A percentile compares a stretch with the other conserved stretches of the same genome.
These are phyloP conservation scores for Cystobasidium slooffiae DNA, from an alignment of 1,284 basidiomycete species.

Conservation along the genomic window DNA sequence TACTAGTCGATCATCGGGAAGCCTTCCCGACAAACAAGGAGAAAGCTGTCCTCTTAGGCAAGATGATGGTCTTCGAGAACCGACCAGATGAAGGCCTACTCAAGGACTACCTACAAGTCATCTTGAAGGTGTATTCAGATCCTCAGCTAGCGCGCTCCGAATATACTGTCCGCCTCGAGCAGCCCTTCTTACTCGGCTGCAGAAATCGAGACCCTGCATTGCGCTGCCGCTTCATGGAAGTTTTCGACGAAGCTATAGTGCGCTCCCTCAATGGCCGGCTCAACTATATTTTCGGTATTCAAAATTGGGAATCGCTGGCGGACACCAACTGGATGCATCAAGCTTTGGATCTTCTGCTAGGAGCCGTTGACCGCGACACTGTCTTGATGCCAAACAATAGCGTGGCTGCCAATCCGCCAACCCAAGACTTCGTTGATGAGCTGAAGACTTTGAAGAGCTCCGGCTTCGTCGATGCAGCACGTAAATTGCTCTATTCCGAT, in stretches of 20 bases:
- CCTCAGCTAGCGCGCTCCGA: conserved; percentile 85
- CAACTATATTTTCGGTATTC: conserved; percentile 88
- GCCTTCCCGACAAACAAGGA: conserved; percentile 85
- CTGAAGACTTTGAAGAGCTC: conserved; percentile 53
- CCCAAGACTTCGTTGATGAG: conserved; percentile 45
- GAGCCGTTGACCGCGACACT: conserved; percentile 73
- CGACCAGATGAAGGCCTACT: conserved; percentile 74
- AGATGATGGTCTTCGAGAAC: conserved; percentile 85
- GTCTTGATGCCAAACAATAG: conserved; percentile 48
- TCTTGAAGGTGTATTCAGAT: conserved; percentile 93
- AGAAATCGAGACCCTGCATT: conserved; percentile 78
- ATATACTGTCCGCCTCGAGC: conserved; percentile 89
- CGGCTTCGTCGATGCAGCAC: conserved; percentile 73
- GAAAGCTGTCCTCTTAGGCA: conserved; percentile 85
- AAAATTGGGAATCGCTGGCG: conserved; percentile 92
- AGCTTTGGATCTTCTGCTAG: conserved; percentile 85
- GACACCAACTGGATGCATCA: conserved; percentile 96
- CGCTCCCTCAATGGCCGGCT: conserved; percentile 79
- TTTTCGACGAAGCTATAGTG: conserved; percentile 87
- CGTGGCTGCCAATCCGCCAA: background rate
- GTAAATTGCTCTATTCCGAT: conserved; percentile 83
- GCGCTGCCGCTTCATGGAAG: conserved; percentile 85
- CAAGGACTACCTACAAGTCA: conserved; percentile 83
- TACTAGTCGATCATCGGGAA: conserved; percentile 66
- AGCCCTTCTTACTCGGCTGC: conserved; percentile 90